phyloP scores from a whole-genome alignment of 305 asterid genomes.

The Fraxinus baroniana region DNA sequence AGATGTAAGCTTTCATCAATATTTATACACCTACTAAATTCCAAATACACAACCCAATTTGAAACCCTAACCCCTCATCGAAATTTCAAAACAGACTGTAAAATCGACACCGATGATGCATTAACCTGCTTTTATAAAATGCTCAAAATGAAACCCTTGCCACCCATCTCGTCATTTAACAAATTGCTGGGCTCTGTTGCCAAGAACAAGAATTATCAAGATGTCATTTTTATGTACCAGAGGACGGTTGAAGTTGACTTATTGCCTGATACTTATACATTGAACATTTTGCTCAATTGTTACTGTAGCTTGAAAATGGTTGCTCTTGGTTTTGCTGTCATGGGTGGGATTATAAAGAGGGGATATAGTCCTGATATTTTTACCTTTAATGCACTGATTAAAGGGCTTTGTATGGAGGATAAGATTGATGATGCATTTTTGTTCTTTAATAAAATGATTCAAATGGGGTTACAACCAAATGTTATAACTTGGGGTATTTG shows the following conservation, averaged over 20 bases:
- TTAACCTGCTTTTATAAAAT: slow-evolving; percentile 21
- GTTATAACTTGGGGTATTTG: too few species aligned
- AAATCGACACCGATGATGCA: slow-evolving; percentile 25
- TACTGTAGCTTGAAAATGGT: slow-evolving; percentile 22
- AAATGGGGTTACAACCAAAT: too few species aligned
- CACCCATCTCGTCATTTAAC: slow-evolving; percentile 29
- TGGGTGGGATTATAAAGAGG: not conserved
- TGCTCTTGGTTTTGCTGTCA: not conserved
- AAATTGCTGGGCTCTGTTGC: slow-evolving; percentile 21
- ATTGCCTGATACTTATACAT: slow-evolving; percentile 17
- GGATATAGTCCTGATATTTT: slow-evolving; percentile 23
- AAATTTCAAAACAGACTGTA: not conserved
- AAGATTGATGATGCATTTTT: too few species aligned
- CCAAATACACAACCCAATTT: not conserved
- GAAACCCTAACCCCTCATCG: not conserved
- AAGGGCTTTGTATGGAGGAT: too few species aligned
- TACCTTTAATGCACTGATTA: too few species aligned
- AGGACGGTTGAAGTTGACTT: not conserved
- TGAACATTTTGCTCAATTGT: slow-evolving; percentile 30
- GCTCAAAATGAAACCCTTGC: slow-evolving; percentile 29
- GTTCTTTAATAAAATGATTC: too few species aligned
- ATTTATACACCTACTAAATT: not conserved
- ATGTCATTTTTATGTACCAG: not conserved
- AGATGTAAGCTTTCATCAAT: not conserved
- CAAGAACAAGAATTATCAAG: not conserved